Conservation (phyloP, 23 red algal genomes). For the Gracilaria caudata region DNA sequence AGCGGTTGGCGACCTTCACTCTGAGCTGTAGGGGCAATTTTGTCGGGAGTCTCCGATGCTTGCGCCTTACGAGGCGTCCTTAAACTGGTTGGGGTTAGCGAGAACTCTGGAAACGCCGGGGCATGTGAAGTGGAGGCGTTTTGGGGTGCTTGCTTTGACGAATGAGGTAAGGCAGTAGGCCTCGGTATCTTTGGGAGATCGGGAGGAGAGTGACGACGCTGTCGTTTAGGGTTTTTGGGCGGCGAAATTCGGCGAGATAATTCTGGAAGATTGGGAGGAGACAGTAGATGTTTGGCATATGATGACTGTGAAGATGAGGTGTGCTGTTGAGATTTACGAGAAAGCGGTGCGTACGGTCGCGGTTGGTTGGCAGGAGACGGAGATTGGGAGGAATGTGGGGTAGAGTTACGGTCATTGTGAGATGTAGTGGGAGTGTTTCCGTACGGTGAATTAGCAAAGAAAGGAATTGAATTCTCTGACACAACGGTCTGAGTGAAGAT, state of each 20-base stretch:
- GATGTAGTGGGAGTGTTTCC: not conserved
- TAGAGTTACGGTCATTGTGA: not conserved
- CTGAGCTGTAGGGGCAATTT: not conserved
- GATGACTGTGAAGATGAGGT: not conserved
- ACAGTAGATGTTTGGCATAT: not conserved
- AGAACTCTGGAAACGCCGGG: not conserved
- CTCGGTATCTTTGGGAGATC: slow-evolving; percentile 2
- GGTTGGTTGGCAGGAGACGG: not conserved
- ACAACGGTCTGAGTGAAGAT: slow-evolving; percentile 17
- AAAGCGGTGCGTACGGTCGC: not conserved
- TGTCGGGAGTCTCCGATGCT: too few species aligned
- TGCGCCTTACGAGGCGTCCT: not conserved
- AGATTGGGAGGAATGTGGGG: not conserved
- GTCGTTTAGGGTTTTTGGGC: too few species aligned
- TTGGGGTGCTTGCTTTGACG: not conserved
- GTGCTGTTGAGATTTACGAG: not conserved
- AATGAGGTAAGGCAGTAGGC: too few species aligned
- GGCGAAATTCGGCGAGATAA: too few species aligned
- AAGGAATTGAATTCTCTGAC: slow-evolving; percentile 3
- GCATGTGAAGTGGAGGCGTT: not conserved
- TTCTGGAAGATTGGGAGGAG: not conserved
- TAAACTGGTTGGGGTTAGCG: not conserved
- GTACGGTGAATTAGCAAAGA: slow-evolving; percentile 10
- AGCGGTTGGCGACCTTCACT: not conserved
- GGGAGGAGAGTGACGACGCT: not conserved